Percentiles rank a stretch among this genome's conserved stretches.
phyloP scores from a whole-genome alignment of 2,329 filamentous ascomycete genomes.

The Diaporthe ilicicola region DNA sequence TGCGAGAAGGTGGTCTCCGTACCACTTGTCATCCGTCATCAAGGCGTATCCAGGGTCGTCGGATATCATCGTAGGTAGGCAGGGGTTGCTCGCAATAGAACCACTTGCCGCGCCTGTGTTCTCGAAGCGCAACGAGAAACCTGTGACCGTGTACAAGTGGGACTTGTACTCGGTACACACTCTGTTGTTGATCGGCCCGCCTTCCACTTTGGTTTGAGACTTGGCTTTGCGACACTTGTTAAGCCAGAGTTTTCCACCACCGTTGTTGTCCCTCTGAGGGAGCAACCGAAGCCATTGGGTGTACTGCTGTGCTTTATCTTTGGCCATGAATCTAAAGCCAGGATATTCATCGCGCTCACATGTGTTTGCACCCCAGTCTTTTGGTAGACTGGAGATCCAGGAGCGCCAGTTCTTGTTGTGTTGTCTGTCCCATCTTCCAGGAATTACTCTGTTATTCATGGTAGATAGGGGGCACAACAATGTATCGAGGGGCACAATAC shows the following conservation, averaged over 20 bases:
- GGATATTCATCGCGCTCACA: neutral
- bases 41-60: neutral
- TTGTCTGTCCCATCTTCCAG: neutral
- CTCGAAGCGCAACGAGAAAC: neutral
- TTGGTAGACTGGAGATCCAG: neutral
- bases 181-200: neutral
- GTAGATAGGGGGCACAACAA: neutral
- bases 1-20: neutral
- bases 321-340: neutral
- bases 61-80: neutral
- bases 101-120: neutral
- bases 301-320: neutral
- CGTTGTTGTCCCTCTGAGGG: neutral
- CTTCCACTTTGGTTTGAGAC: neutral
- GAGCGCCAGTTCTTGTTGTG: neutral
- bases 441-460: neutral
- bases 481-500: neutral
- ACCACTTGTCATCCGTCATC: neutral
- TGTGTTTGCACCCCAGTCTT: neutral
- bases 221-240: neutral
- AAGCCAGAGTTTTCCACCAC: neutral
- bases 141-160: neutral
- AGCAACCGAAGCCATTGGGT: neutral
- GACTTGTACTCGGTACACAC: neutral
- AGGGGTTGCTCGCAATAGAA: neutral